A percentile compares a stretch with the other conserved stretches of the same genome.
These are phyloP conservation scores for Chlorencoelia australis DNA, from an alignment of 2,329 filamentous ascomycete genomes.

Conservation along the genomic window DNA sequence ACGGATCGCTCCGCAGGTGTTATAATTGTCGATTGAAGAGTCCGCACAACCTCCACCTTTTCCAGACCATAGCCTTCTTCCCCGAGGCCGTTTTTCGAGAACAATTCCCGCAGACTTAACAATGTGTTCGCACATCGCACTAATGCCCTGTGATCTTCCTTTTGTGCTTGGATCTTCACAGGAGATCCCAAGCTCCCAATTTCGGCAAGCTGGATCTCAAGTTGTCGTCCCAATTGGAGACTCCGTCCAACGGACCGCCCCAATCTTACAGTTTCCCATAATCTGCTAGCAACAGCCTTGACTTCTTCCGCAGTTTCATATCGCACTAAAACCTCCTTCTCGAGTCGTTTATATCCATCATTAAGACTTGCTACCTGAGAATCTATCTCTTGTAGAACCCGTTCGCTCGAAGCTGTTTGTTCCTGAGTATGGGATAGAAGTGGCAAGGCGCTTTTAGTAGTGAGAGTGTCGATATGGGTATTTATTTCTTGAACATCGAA, in stretches of 20 bases:
- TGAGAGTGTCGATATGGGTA: conserved; percentile 84
- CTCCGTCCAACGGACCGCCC: conserved; percentile 68
- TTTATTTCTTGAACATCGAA: conserved; percentile 97
- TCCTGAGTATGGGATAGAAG: conserved; percentile 68
- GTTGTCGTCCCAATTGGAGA: conserved; percentile 70
- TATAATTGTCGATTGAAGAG: conserved; percentile 59
- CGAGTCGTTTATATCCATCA: conserved; percentile 74
- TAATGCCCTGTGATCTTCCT: conserved; percentile 66
- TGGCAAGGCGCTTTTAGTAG: conserved; percentile 72
- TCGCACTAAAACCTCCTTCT: conserved; percentile 76
- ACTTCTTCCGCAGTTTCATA: conserved; percentile 82
- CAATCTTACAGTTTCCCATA: conserved; percentile 72
- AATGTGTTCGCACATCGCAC: conserved; percentile 76
- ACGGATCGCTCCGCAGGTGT: conserved; percentile 64
- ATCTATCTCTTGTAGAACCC: conserved; percentile 67
- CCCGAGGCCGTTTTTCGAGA: conserved; percentile 55
- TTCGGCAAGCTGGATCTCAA: conserved; percentile 78
- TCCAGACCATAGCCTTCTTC: conserved; percentile 72
- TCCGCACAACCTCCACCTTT: conserved; percentile 60
- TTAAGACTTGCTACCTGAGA: conserved; percentile 71
- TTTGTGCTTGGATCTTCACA: conserved; percentile 27
- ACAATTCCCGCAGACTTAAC: conserved; percentile 62
- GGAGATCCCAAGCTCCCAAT: conserved; percentile 32
- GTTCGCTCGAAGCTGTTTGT: conserved; percentile 62
- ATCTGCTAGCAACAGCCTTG: conserved; percentile 61